Conservation (phyloP, 345 rosid genomes). For the Hypericum androsaemum region DNA sequence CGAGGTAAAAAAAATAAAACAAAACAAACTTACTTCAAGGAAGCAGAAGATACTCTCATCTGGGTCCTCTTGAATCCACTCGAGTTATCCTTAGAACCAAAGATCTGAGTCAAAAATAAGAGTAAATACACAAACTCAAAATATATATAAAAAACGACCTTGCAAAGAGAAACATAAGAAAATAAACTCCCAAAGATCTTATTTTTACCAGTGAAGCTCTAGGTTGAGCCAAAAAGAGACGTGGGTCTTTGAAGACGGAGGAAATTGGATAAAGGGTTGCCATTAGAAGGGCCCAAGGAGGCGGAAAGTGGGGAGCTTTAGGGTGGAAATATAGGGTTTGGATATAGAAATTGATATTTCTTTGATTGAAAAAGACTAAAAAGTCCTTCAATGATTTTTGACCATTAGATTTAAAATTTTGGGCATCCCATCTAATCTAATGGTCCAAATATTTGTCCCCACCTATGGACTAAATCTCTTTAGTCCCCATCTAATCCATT, state of each 20-base stretch:
- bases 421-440: too few species aligned
- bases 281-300: neutral
- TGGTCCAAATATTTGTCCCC: too few species aligned
- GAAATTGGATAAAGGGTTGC: neutral
- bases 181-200: neutral
- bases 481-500: too few species aligned
- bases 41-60: slow-evolving; percentile 17
- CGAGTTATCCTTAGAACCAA: slow-evolving; percentile 15
- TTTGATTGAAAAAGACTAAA: too few species aligned
- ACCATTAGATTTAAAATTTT: too few species aligned
- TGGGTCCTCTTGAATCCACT: slow-evolving; percentile 25
- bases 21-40: too few species aligned
- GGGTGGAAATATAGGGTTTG: too few species aligned
- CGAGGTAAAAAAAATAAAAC: slow-evolving; percentile 64
- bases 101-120: slow-evolving; percentile 22
- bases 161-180: neutral
- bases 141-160: slow-evolving; percentile 1
- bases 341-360: too few species aligned
- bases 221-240: neutral
- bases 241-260: slow-evolving; percentile 1
- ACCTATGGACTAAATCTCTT: too few species aligned
- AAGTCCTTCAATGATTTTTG: too few species aligned
- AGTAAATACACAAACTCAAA: slow-evolving; percentile 5
- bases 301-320: too few species aligned
- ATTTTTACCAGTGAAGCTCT: neutral